Conservation (phyloP, 2,329 filamentous ascomycete species). For the Pleomassaria siparia region DNA sequence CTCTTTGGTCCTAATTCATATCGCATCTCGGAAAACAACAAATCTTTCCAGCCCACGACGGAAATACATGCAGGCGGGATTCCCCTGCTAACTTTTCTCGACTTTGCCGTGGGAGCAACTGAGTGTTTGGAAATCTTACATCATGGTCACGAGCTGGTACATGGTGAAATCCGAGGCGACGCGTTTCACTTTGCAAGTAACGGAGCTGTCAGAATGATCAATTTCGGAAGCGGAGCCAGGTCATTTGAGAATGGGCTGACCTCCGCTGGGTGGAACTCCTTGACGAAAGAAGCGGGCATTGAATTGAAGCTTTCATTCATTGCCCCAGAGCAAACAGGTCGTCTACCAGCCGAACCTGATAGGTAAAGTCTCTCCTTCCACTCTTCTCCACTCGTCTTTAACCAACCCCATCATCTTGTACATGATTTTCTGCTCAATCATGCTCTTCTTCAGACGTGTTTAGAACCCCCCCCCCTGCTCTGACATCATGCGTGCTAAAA, state of each 20-base stretch:
- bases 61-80: constrained; percentile 56
- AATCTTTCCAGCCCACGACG: constrained; percentile 17
- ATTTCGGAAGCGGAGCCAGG: constrained; percentile 81
- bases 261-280: constrained; percentile 80
- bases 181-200: constrained; percentile 79
- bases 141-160: constrained; percentile 80
- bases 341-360: constrained; percentile 89
- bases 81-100: constrained; percentile 74
- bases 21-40: constrained; percentile 20
- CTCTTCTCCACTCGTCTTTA: background rate
- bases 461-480: too few relatives aligned
- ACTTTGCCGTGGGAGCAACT: constrained; percentile 86
- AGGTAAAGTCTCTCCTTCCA: constrained; percentile 40
- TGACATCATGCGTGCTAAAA: too few relatives aligned
- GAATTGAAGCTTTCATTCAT: constrained; percentile 90
- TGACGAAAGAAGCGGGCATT: constrained; percentile 81
- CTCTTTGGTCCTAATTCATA: constrained; percentile 70
- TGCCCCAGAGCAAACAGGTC: constrained; percentile 90
- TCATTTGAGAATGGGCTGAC: constrained; percentile 87
- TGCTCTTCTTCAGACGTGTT: too few relatives aligned
- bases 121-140: constrained; percentile 90
- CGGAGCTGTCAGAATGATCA: constrained; percentile 74
- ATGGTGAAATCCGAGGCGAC: constrained; percentile 88
- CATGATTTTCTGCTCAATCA: too few relatives aligned
- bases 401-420: background rate